Percentiles rank a stretch among this genome's conserved stretches.
These are phyloP conservation scores for Russula earlei DNA, from an alignment of 768 basidiomycete species.

Conservation along the genomic window DNA sequence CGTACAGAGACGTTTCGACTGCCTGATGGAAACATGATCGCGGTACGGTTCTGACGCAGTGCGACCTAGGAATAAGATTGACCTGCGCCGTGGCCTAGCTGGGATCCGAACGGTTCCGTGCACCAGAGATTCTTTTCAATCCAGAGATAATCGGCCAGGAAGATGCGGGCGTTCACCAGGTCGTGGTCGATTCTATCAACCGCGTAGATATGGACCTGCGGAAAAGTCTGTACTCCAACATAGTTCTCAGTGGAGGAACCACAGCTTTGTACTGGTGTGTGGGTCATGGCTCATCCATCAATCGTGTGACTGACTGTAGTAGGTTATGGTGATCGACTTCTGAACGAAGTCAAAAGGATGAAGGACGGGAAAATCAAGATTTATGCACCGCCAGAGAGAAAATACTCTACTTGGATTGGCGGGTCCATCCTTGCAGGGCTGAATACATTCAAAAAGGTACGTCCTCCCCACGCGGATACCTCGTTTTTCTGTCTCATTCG, in stretches of 20 bases:
- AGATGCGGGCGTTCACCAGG: slow-evolving; percentile 95
- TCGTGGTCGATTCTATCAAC: slow-evolving; percentile 97
- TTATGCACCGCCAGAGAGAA: slow-evolving; percentile 97
- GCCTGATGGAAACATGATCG: slow-evolving; percentile 91
- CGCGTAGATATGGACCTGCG: slow-evolving; percentile 93
- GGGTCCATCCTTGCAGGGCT: slow-evolving; percentile 94
- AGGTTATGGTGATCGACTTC: slow-evolving; percentile 93
- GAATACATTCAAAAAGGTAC: slow-evolving; percentile 94
- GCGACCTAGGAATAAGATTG: not conserved
- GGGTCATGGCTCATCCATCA: slow-evolving; percentile 18
- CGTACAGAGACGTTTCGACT: slow-evolving; percentile 82
- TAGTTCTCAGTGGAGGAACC: slow-evolving; percentile 93
- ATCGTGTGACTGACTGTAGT: slow-evolving; percentile 20
- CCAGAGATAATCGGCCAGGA: slow-evolving; percentile 95
- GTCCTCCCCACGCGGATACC: not conserved
- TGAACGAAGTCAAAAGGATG: slow-evolving; percentile 90
- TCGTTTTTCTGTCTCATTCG: slow-evolving; percentile 1
- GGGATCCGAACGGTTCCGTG: slow-evolving; percentile 89
- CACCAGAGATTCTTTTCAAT: slow-evolving; percentile 96
- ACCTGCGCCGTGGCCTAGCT: slow-evolving; percentile 43
- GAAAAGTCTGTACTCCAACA: slow-evolving; percentile 91
- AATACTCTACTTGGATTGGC: slow-evolving; percentile 96
- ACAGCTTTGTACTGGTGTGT: slow-evolving; percentile 83
- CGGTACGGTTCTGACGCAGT: slow-evolving; percentile 22
- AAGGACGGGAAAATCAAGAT: slow-evolving; percentile 99